Percentiles rank a stretch among this genome's conserved stretches.
Conservation (phyloP, 441 rosid genomes). For the Raphanus hybrid region DNA sequence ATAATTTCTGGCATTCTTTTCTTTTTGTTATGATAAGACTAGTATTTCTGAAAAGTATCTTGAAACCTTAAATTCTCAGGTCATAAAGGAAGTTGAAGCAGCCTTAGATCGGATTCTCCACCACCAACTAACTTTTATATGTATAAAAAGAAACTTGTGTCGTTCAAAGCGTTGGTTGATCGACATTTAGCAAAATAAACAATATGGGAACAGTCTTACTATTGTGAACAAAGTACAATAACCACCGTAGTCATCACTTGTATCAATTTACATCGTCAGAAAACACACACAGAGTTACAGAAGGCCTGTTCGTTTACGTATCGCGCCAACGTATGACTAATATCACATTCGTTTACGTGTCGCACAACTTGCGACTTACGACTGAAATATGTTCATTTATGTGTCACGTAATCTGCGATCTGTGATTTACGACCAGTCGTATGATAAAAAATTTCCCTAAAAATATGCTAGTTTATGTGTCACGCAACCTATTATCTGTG, state of each 20-base stretch:
- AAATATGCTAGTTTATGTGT: no score
- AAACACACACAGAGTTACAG: neutral
- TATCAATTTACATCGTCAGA: neutral
- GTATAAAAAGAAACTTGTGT: neutral
- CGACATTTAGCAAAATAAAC: neutral
- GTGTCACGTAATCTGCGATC: no score
- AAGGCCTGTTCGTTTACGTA: no score
- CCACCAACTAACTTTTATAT: conserved; percentile 32
- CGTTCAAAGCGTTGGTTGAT: neutral
- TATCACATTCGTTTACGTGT: no score
- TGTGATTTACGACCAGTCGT: no score
- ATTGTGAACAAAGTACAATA: neutral
- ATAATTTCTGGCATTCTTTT: conserved; percentile 8
- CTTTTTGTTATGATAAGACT: neutral
- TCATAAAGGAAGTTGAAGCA: conserved; percentile 35
- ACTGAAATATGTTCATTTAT: no score
- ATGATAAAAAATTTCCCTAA: no score
- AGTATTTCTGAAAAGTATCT: conserved; percentile 19
- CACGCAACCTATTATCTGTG: no score
- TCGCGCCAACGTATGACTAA: no score
- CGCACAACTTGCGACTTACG: no score
- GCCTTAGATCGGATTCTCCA: conserved; percentile 26
- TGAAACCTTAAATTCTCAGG: conserved; percentile 42
- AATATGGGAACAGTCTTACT: neutral
- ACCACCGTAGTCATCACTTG: neutral